Conservation (phyloP, 2,329 filamentous ascomycete species). For the Aspergillus glaucus region DNA sequence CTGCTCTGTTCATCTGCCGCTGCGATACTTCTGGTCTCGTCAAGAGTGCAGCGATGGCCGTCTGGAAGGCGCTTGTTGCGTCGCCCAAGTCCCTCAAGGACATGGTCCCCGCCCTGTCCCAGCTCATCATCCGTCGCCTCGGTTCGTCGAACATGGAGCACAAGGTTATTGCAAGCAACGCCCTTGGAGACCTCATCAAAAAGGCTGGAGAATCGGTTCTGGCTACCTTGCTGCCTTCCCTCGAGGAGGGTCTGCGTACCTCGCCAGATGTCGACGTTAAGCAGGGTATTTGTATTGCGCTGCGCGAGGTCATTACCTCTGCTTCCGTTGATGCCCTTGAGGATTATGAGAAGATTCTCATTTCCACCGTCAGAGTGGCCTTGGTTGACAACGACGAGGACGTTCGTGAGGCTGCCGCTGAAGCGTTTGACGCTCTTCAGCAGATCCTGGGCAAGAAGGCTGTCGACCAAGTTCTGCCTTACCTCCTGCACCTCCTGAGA, state of each 20-base stretch:
- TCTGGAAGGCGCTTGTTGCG: constrained; percentile 96
- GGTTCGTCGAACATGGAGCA: constrained; percentile 97
- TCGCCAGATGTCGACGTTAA: constrained; percentile 88
- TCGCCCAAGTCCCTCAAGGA: constrained; percentile 91
- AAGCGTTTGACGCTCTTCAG: constrained; percentile 93
- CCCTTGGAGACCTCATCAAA: constrained; percentile 90
- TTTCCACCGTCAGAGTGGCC: constrained; percentile 87
- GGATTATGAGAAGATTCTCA: constrained; percentile 90
- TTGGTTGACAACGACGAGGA: constrained; percentile 84
- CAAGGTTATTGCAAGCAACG: constrained; percentile 96
- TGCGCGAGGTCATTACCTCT: constrained; percentile 86
- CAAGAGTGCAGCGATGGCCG: constrained; percentile 77
- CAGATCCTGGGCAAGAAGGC: constrained; percentile 89
- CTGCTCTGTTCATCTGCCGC: constrained; percentile 94
- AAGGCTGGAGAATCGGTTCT: constrained; percentile 94
- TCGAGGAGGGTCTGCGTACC: constrained; percentile 82
- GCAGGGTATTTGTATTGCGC: constrained; percentile 94
- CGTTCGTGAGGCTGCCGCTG: constrained; percentile 89
- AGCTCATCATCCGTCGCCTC: constrained; percentile 87
- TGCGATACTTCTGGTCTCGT: constrained; percentile 93
- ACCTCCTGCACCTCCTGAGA: constrained; percentile 82
- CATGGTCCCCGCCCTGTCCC: constrained; percentile 86
- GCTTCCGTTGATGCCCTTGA: constrained; percentile 83
- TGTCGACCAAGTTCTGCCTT: constrained; percentile 89
- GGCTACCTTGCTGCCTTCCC: constrained; percentile 76